Evolutionary conservation across 2,329 filamentous ascomycete species (phyloP).

Genomic region (Ophiosphaerella narmari): DNA sequence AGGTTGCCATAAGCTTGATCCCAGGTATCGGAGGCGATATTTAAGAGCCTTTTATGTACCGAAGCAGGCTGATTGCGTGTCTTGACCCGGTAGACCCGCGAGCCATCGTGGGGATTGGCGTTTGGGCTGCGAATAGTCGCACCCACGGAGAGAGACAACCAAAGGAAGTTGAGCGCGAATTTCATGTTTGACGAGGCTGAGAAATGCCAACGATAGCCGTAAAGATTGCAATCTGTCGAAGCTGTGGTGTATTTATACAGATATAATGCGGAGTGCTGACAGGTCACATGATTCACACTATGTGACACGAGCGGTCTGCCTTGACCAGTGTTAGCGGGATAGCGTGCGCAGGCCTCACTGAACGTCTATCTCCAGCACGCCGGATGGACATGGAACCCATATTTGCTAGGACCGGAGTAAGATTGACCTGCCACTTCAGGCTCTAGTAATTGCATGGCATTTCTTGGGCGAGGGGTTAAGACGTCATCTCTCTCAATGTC

Average conservation of each 20-base stretch:
- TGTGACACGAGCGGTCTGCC: not conserved
- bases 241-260: not conserved
- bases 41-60: constrained; percentile 42
- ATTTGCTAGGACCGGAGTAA: constrained; percentile 5
- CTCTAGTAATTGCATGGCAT: constrained; percentile 25
- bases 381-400: constrained; percentile 11
- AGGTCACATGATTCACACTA: too few species aligned
- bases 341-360: constrained; percentile 9
- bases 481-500: constrained; percentile 15
- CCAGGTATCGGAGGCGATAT: constrained; percentile 45
- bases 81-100: constrained; percentile 48
- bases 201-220: not conserved
- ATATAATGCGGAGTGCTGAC: not conserved
- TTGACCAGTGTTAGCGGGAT: constrained; percentile 6
- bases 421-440: constrained; percentile 28
- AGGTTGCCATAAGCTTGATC: constrained; percentile 42
- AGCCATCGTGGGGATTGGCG: constrained; percentile 45
- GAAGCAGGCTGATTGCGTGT: constrained; percentile 37
- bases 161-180: constrained; percentile 15
- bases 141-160: constrained; percentile 20
- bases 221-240: constrained; percentile 2
- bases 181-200: constrained; percentile 14
- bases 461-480: constrained; percentile 19
- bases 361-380: constrained; percentile 1
- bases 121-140: constrained; percentile 29